Evolutionary conservation across 306 rosid species (phyloP), one percentile per base, ranked within the genome.

Genomic region (Gleditsia sinensis): DNA sequence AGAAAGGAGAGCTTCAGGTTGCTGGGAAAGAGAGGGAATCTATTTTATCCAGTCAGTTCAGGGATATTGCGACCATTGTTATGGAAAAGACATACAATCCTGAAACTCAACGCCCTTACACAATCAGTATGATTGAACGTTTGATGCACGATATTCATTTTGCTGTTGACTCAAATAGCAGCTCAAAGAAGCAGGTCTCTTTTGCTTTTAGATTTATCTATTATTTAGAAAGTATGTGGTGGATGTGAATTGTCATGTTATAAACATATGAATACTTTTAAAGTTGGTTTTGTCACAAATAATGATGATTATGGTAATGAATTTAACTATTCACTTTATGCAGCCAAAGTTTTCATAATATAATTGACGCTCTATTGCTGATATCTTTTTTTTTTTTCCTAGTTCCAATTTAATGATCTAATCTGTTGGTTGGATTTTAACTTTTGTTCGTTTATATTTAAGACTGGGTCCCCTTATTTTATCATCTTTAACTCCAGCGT

Each of bases 1-100:
- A 91, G 69, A 90, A 90, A 83, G 98, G 97, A 51, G 98, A 91
- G 78, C 97, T 94, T 86, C 98, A 91, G 83, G 88, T 91, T 25
- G 96, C 97, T 46, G 98, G 94, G 76, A 94, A 94, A 77, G 98
- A 94, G 90, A 90, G 98, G 80, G 98, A 94, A 51, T 92, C 98
- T 7, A 70, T 88, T 53, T 76, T 94, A 45, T 88, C 95, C 0
- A 94, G 80, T 87, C 98, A 94, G 86, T 94, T 94, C 72, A 83
- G 98, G 79, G 98, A 94, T 78, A 91, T 94, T 33, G 98, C 98
- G 4, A 94, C 96, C 58, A 88, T 91, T 76, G 92, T 94, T 24
- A 94, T 94, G 98, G 90, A 94, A 75, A 94, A 94, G 76, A 94
- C 98, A 21, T 94, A 77, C 78, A 94, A 94, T 82, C 91, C 96